These are phyloP conservation scores for Hypomyces perniciosus DNA, from an alignment of 2,329 filamentous ascomycete species.

Conservation along the genomic window DNA sequence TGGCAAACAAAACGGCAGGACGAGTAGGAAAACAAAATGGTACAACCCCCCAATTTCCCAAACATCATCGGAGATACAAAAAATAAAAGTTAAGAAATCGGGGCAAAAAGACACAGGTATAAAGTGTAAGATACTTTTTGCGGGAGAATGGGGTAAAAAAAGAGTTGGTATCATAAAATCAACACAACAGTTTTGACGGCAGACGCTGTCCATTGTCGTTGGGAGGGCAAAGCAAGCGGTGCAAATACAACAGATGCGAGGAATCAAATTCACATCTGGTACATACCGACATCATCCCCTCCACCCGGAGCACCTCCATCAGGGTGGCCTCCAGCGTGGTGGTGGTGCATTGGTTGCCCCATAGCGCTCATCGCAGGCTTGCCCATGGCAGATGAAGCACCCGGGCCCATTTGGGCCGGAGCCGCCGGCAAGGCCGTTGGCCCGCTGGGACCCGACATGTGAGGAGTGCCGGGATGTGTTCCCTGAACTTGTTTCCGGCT, in stretches of 20 bases:
- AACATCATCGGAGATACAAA: conserved; percentile 19
- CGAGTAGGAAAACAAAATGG: conserved; percentile 17
- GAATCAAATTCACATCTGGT: conserved; percentile 68
- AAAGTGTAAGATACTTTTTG: conserved; percentile 19
- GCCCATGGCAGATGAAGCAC: conserved; percentile 50
- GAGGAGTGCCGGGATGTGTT: conserved; percentile 49
- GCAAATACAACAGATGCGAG: conserved; percentile 36
- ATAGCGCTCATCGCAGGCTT: conserved; percentile 62
- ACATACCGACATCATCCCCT: conserved; percentile 94
- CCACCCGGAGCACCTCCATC: conserved; percentile 57
- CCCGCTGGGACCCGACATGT: conserved; percentile 63
- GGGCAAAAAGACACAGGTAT: conserved; percentile 20
- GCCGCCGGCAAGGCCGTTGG: conserved; percentile 58
- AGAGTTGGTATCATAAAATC: conserved; percentile 35
- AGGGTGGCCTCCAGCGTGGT: conserved; percentile 37
- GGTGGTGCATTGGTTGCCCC: conserved; percentile 65
- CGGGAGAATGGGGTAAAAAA: conserved; percentile 12
- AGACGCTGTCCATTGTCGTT: conserved; percentile 18
- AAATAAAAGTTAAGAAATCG: conserved; percentile 17
- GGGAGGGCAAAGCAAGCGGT: conserved; percentile 21
- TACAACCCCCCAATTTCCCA: conserved; percentile 23
- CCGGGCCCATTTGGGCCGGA: conserved; percentile 56
- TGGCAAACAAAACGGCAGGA: conserved; percentile 18
- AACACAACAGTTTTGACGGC: conserved; percentile 25
- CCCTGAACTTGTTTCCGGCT: conserved; percentile 67